A percentile compares a stretch with the other conserved stretches of the same genome.
These are phyloP conservation scores for Bodo saltans DNA, from an alignment of 78 protist species.

Conservation along the genomic window DNA sequence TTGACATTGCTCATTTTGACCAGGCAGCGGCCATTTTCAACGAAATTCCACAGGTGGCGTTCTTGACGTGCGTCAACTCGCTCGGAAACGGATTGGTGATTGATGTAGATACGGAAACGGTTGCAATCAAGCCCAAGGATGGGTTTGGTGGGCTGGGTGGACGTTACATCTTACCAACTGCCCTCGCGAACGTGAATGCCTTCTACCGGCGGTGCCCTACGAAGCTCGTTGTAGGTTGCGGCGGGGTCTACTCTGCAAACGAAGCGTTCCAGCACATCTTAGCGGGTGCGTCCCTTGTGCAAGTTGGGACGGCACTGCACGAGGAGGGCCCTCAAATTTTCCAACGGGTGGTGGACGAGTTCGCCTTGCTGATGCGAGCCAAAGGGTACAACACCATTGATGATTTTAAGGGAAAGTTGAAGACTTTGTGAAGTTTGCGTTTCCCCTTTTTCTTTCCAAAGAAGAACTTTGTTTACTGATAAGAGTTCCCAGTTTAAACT, in stretches of 20 bases:
- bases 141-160: conserved; percentile 2
- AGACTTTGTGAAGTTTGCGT: no score
- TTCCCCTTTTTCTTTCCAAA: no score
- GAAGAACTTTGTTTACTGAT: no score
- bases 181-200: not conserved
- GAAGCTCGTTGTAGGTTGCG: not conserved
- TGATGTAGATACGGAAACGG: not conserved
- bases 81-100: not conserved
- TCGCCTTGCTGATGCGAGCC: not conserved
- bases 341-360: not conserved
- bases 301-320: not conserved
- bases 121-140: not conserved
- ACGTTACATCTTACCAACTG: not conserved
- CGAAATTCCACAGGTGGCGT: not conserved
- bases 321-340: not conserved
- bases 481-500: no score
- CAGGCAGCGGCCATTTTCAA: not conserved
- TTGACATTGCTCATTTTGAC: not conserved
- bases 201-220: not conserved
- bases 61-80: not conserved
- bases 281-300: not conserved
- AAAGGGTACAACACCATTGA: not conserved
- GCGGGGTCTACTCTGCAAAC: not conserved
- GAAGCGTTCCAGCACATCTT: not conserved
- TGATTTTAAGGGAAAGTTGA: not conserved